These are phyloP conservation scores for Mitragyna speciosa DNA, from an alignment of 257 asterid genomes.

Conservation along the genomic window DNA sequence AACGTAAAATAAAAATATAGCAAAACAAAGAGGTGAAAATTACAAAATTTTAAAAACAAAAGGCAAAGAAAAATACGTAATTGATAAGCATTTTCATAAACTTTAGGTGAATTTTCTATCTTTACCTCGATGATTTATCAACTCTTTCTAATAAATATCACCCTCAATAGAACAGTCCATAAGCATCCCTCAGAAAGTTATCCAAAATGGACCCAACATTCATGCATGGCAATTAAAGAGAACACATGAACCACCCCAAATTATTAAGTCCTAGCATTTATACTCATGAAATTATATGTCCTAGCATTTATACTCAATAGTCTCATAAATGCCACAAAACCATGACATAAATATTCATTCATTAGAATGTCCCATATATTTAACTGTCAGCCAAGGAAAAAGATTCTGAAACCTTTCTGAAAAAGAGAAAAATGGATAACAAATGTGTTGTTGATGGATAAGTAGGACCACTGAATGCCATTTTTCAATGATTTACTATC, in stretches of 20 bases:
- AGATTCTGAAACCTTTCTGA: neutral
- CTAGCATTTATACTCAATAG: neutral
- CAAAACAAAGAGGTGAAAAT: neutral
- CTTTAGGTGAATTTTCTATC: neutral
- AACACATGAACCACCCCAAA: neutral
- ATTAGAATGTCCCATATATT: neutral
- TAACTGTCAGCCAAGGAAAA: neutral
- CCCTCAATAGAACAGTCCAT: neutral
- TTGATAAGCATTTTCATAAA: neutral
- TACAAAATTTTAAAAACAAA: neutral
- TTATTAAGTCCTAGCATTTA: constrained; percentile 4
- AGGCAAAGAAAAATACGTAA: neutral
- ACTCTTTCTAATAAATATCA: neutral
- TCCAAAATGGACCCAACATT: neutral
- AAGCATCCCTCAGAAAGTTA: neutral
- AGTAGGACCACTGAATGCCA: neutral
- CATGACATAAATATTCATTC: neutral
- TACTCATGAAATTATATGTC: neutral
- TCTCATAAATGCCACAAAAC: neutral
- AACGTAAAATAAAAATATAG: too few species aligned
- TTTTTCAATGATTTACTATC: neutral
- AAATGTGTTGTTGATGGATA: neutral
- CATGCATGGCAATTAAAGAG: constrained; percentile 3
- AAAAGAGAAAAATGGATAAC: neutral
- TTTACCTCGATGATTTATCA: neutral